A percentile compares a stretch with the other conserved stretches of the same genome.
These are phyloP conservation scores for Margaritispora aquatica DNA, from an alignment of 495 filamentous ascomycete genomes.

Conservation along the genomic window DNA sequence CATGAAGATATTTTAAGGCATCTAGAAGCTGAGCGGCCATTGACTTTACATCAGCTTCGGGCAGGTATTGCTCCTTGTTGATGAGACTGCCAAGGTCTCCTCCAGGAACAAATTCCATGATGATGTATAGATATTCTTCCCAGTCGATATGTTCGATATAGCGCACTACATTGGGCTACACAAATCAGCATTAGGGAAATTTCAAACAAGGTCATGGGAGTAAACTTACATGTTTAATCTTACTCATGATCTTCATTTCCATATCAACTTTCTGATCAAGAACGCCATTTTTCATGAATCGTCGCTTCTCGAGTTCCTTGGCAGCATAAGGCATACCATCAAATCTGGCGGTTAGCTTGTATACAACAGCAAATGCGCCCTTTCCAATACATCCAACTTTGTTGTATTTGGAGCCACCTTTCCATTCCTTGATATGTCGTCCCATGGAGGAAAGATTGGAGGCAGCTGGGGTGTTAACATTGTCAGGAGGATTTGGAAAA, in stretches of 20 bases:
- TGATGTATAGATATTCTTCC: slow-evolving; percentile 74
- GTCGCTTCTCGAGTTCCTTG: slow-evolving; percentile 85
- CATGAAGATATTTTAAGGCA: slow-evolving; percentile 82
- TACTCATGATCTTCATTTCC: slow-evolving; percentile 90
- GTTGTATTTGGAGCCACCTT: slow-evolving; percentile 77
- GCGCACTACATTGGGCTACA: slow-evolving; percentile 82
- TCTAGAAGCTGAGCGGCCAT: slow-evolving; percentile 73
- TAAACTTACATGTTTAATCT: slow-evolving; percentile 67
- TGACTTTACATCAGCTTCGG: slow-evolving; percentile 58
- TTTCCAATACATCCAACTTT: slow-evolving; percentile 74
- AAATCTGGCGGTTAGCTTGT: slow-evolving; percentile 72
- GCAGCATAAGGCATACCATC: slow-evolving; percentile 78
- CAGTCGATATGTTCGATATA: slow-evolving; percentile 82
- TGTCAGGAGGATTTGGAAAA: slow-evolving; percentile 14
- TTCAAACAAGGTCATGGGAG: background rate
- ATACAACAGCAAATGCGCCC: slow-evolving; percentile 90
- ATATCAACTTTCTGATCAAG: slow-evolving; percentile 84
- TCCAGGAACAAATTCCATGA: slow-evolving; percentile 88
- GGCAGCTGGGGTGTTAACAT: slow-evolving; percentile 2
- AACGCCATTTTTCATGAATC: slow-evolving; percentile 82
- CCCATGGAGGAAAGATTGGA: slow-evolving; percentile 11
- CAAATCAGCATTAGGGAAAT: slow-evolving; percentile 16
- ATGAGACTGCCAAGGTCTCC: slow-evolving; percentile 81
- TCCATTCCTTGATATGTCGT: slow-evolving; percentile 54
- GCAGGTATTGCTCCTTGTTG: slow-evolving; percentile 47